Base-by-base conservation (phyloP, 2,329 filamentous ascomycete genomes). In the Dactylonectria estremocensis region DNA sequence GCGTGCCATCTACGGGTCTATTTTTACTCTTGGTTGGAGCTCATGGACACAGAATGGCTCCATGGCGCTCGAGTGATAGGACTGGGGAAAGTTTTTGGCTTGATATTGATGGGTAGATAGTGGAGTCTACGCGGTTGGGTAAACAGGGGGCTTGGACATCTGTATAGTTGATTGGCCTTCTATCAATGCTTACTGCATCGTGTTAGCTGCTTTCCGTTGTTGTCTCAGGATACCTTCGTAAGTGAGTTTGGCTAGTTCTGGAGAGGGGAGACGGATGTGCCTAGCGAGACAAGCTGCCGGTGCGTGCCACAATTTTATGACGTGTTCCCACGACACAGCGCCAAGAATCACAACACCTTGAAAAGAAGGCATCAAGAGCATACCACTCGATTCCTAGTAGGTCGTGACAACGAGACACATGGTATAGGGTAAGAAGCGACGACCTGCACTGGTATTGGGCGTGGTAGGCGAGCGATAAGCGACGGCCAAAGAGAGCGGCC, bases 401-500 rank as follows among this genome's bases (percentile, higher is more conserved):
- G 37, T 35, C 20, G 22, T 37, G 24, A 18, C 16, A 31, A 16
- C 37, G 33, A 40, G 33, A 37, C 43, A 49, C 8, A 13, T 13
- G 22, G 49, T 69, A 20, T 50, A 69, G 64, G 67, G 67, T 67
- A 64, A 54, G 18, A 9, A 10, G 8, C 31, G 45, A 16, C 22
- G 16, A 3, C 22, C 7, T 22, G 13, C 13, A 50, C 13, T n/a
- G 28, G 31, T 37, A 8, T n/a, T 8, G 7, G 16, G 40, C 14
- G 14, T 18, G 40, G 14, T 8, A 37, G 58, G 33, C 53, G 16
- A 37, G 24, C 45, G 28, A 54, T 31, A 24, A 35, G 24, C 40
- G 22, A 24, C 35, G 45, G 37, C 53, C 53, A 33, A 22, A 22
- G 28, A 31, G 53, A n/a, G 53, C 18, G 54, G 48, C 49, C 54